Conservation (phyloP, 305 asterid genomes). For the Andrographis paniculata region DNA sequence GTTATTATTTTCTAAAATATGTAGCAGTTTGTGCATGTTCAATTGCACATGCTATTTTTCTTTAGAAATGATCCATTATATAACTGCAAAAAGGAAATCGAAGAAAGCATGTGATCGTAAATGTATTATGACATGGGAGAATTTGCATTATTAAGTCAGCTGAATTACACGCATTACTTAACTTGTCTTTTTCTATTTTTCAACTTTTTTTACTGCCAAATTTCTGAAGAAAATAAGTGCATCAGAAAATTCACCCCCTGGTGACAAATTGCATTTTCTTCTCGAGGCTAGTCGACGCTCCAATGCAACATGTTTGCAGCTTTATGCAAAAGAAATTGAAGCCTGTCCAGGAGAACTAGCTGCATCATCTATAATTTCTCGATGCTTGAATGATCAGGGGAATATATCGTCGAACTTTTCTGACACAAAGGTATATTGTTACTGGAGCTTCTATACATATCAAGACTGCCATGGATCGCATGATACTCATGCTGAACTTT, state of each 20-base stretch:
- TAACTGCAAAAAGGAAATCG: neutral
- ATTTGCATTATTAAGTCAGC: conserved; percentile 8
- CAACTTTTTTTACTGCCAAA: conserved; percentile 20
- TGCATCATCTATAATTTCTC: conserved; percentile 78
- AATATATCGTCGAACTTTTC: conserved; percentile 30
- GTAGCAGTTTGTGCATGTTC: neutral
- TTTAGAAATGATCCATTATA: neutral
- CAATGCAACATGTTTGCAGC: conserved; percentile 67
- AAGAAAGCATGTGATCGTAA: conserved; percentile 7
- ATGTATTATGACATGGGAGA: conserved; percentile 1
- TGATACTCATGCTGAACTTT: conserved; percentile 21
- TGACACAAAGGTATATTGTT: conserved; percentile 44
- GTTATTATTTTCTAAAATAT: neutral
- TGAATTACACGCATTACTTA: conserved; percentile 5
- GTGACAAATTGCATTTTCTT: conserved; percentile 64
- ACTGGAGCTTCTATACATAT: conserved; percentile 14
- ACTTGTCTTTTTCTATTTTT: conserved; percentile 5
- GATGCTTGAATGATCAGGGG: conserved; percentile 60
- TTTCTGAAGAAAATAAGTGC: conserved; percentile 46
- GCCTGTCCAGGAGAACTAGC: conserved; percentile 82
- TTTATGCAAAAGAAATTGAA: conserved; percentile 69
- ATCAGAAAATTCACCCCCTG: conserved; percentile 75
- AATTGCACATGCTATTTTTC: no score
- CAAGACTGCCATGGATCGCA: conserved; percentile 16
- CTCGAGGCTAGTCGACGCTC: conserved; percentile 93